Percentiles rank a stretch among this genome's conserved stretches.
Conservation (phyloP, 768 basidiomycete species). For the Termitomyces eurrhizus region DNA sequence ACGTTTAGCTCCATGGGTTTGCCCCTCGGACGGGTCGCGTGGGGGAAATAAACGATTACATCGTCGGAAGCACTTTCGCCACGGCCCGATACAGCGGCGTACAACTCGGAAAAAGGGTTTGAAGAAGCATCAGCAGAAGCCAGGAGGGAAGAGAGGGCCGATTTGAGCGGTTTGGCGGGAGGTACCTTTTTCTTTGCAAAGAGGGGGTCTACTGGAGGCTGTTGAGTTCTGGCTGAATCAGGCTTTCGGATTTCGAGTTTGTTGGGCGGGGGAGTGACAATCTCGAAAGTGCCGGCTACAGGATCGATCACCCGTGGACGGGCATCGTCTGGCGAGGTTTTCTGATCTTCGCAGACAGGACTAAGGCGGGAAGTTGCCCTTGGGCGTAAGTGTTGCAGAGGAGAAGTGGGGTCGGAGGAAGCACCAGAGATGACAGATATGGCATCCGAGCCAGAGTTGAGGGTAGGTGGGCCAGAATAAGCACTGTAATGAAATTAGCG, state of each 20-base stretch:
- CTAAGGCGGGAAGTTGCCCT: slow-evolving; percentile 46
- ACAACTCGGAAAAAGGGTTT: slow-evolving; percentile 87
- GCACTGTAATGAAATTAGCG: slow-evolving; percentile 38
- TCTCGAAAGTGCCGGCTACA: slow-evolving; percentile 49
- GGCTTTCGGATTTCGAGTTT: slow-evolving; percentile 20
- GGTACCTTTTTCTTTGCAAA: slow-evolving; percentile 53
- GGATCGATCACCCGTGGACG: slow-evolving; percentile 20
- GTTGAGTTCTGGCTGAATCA: slow-evolving; percentile 12
- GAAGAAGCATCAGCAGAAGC: slow-evolving; percentile 60
- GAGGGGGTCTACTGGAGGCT: slow-evolving; percentile 25
- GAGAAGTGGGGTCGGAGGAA: slow-evolving; percentile 49
- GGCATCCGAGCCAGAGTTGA: slow-evolving; percentile 60
- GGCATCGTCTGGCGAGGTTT: slow-evolving; percentile 16
- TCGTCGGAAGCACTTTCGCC: slow-evolving; percentile 57
- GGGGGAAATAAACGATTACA: slow-evolving; percentile 84
- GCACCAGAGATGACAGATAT: slow-evolving; percentile 55
- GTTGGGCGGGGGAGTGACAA: slow-evolving; percentile 39
- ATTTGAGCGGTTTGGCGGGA: slow-evolving; percentile 42
- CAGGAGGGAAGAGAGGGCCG: slow-evolving; percentile 72
- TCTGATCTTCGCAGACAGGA: slow-evolving; percentile 56
- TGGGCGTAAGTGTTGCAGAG: slow-evolving; percentile 36
- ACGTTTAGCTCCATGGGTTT: slow-evolving; percentile 73
- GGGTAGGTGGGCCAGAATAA: slow-evolving; percentile 53
- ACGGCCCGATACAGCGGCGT: slow-evolving; percentile 81
- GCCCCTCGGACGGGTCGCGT: slow-evolving; percentile 56